Conservation (phyloP, 352 stramenopile genomes). For the Phytophthora capsici region DNA sequence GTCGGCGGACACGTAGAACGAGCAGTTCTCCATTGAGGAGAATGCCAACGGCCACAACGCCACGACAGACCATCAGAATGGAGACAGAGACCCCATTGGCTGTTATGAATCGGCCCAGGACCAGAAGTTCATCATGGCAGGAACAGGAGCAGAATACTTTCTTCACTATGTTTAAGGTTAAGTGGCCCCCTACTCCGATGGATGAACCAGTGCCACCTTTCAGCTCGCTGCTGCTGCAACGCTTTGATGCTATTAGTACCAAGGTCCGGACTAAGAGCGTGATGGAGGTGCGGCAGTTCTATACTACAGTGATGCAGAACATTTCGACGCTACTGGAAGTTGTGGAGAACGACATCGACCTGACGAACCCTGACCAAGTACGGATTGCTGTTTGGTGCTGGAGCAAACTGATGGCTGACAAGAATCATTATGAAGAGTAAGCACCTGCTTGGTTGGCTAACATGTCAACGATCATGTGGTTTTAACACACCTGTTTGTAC, state of each 20-base stretch:
- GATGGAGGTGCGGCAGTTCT: constrained; percentile 67
- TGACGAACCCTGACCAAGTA: constrained; percentile 72
- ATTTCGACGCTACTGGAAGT: constrained; percentile 51
- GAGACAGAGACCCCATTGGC: constrained; percentile 11
- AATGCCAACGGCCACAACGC: constrained; percentile 8
- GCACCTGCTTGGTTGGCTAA: not conserved
- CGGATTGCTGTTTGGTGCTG: constrained; percentile 79
- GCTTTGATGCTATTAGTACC: constrained; percentile 67
- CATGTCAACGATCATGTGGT: not conserved
- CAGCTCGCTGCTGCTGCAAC: constrained; percentile 53
- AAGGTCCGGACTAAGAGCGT: constrained; percentile 70
- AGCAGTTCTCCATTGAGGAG: constrained; percentile 20
- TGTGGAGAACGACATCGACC: constrained; percentile 64
- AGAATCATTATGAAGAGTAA: constrained; percentile 48
- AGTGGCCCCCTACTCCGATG: constrained; percentile 50
- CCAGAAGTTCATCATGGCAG: constrained; percentile 44
- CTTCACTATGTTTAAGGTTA: constrained; percentile 72
- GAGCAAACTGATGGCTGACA: constrained; percentile 61
- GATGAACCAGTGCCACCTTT: constrained; percentile 33
- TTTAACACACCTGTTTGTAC: constrained; percentile 23
- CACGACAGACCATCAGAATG: constrained; percentile 14
- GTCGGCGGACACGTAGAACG: constrained; percentile 17
- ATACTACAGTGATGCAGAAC: constrained; percentile 55
- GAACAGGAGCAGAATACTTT: constrained; percentile 72
- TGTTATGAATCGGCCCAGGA: constrained; percentile 32